Conservation (phyloP, 768 basidiomycete genomes). For the Amanita brunnescens region DNA sequence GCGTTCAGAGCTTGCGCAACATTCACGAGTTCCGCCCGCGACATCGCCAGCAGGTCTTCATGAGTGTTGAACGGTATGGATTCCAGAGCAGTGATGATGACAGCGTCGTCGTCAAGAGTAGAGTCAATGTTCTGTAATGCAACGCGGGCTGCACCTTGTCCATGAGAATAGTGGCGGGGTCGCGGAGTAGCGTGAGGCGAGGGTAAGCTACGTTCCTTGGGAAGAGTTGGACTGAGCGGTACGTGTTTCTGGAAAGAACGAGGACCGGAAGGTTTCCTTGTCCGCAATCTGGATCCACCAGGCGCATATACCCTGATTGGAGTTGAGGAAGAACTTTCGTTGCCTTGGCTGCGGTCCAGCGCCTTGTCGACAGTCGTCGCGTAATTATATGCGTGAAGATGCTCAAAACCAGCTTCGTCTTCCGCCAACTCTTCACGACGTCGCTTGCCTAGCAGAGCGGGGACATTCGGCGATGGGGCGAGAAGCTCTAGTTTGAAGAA, state of each 20-base stretch:
- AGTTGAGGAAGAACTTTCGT: background rate
- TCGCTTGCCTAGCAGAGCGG: conserved; percentile 19
- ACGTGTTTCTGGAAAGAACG: background rate
- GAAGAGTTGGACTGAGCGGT: background rate
- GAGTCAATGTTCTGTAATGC: conserved; percentile 58
- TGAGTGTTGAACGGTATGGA: conserved; percentile 64
- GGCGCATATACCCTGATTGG: conserved; percentile 1
- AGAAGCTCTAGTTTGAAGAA: conserved; percentile 31
- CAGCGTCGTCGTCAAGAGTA: conserved; percentile 35
- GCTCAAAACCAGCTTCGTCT: conserved; percentile 3
- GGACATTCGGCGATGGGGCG: conserved; percentile 11
- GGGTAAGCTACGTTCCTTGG: background rate
- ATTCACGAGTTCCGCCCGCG: conserved; percentile 38
- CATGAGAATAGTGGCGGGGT: background rate
- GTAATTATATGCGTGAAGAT: conserved; percentile 5
- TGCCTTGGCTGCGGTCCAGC: background rate
- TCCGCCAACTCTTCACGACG: conserved; percentile 13
- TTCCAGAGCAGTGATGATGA: conserved; percentile 56
- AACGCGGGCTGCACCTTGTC: conserved; percentile 25
- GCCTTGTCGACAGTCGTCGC: background rate
- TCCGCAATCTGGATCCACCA: conserved; percentile 1
- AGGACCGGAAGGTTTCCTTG: conserved; percentile 1
- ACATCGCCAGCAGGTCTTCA: conserved; percentile 62
- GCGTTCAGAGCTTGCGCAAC: conserved; percentile 50
- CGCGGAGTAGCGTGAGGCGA: conserved; percentile 4